Percentiles rank a stretch among this genome's conserved stretches.
Conservation (phyloP, 1,284 basidiomycete species). For the Retiboletus flavoniger region DNA sequence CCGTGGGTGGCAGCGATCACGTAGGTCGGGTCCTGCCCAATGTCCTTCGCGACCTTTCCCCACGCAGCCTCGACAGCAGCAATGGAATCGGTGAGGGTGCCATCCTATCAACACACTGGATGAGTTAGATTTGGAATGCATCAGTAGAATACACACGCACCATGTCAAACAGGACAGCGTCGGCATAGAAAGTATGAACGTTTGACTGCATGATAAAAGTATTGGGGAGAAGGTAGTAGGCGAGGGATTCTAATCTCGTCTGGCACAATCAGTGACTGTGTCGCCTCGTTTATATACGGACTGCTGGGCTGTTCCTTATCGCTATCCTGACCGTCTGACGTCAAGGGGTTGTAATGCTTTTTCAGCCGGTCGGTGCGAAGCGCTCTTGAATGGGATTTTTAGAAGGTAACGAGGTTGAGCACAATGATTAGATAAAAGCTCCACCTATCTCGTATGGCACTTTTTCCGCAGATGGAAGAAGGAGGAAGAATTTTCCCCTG, state of each 20-base stretch:
- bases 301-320: constrained; percentile 5
- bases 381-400: not conserved
- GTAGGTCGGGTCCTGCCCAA: constrained; percentile 62
- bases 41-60: constrained; percentile 70
- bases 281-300: constrained; percentile 27
- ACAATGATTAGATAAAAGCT: constrained; percentile 9
- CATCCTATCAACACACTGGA: constrained; percentile 46
- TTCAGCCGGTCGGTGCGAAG: constrained; percentile 8
- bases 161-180: constrained; percentile 76
- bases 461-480: constrained; percentile 2
- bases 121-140: constrained; percentile 21
- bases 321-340: constrained; percentile 21
- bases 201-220: constrained; percentile 26
- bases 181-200: constrained; percentile 44
- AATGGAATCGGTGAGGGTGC: constrained; percentile 74
- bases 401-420: constrained; percentile 10
- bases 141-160: constrained; percentile 37
- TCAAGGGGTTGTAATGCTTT: constrained; percentile 29
- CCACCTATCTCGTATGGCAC: constrained; percentile 9
- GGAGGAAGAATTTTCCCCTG: not conserved
- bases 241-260: constrained; percentile 13
- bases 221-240: not conserved
- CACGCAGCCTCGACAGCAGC: constrained; percentile 78
- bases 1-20: constrained; percentile 77
- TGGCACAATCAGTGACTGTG: not conserved